Evolutionary conservation across 257 asterid species (phyloP), one percentile per base, ranked within the genome.

Genomic region (Linaria vulgaris): DNA sequence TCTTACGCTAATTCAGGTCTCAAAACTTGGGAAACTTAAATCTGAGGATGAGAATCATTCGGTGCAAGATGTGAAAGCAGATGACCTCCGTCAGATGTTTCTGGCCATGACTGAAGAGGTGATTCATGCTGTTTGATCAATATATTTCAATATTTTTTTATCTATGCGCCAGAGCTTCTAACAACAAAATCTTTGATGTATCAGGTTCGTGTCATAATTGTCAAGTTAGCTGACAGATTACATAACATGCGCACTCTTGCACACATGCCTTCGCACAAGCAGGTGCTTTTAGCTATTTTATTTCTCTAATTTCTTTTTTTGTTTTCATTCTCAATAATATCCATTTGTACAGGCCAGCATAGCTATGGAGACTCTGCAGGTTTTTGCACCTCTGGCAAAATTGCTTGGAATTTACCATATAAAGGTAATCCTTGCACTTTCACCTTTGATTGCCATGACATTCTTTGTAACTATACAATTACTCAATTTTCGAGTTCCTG

Each of bases 91-190:
- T 37, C 96, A 91, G 84, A 91, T 91, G 98, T 91, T 91, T 79
- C 82, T 91, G 48, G 95, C 98, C 61, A 91, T 91, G 98, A 88
- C 98, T 5, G 95, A 88, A 79, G 98, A 91, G 95, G 97, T 88
- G 52, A 54, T 47, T 67, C 54, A 15, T 45, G 17, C 31, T 52
- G 30, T 67, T 25, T 68, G 37, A 21, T 56, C n/a, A 45, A 24
- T 16, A 59, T 6, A 41, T 56, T 47, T 39, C 50, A 63, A 53
- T 68, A 56, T n/a, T 56, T n/a, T 56, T 53, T 43, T 61, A 30
- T 59, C 37, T 54, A 52, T 49, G 34, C 55, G 25, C 59, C 46
- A 44, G 51, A 19, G 56, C 43, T 57, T 66, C 67, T 59, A 54
- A 77, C 63, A 61, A 27, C 63, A 74, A 23, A 59, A 66, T 53